Evolutionary conservation across 345 rosid genomes (phyloP).

Genomic region (Orychophragmus violaceus): DNA sequence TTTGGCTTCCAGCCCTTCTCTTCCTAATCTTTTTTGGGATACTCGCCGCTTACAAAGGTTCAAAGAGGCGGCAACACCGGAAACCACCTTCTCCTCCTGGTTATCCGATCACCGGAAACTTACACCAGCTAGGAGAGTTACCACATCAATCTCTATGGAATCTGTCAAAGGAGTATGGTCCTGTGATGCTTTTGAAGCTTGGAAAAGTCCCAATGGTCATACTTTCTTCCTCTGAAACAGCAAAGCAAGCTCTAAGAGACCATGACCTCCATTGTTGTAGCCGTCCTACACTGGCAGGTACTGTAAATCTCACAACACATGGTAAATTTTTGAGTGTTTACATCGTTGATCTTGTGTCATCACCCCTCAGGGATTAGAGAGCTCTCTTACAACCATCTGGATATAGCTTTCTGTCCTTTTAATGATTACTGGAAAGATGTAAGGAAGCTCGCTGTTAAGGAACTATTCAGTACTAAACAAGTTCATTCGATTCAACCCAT

Average conservation of each 20-base stretch:
- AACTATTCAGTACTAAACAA: neutral
- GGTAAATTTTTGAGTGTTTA: neutral
- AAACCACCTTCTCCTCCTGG: constrained; percentile 31
- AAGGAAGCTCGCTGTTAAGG: neutral
- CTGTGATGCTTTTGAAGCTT: constrained; percentile 41
- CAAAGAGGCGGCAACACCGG: neutral
- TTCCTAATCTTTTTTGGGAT: neutral
- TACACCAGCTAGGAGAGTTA: constrained; percentile 23
- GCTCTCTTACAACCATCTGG: neutral
- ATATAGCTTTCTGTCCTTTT: neutral
- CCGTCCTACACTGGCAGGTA: neutral
- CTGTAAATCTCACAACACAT: neutral
- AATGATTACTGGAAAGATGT: neutral
- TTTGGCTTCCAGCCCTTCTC: neutral
- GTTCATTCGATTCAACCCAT: neutral
- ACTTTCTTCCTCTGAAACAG: constrained; percentile 25
- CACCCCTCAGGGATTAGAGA: neutral
- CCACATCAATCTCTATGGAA: constrained; percentile 31
- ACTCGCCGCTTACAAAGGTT: neutral
- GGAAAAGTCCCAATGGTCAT: constrained; percentile 33
- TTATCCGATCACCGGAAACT: constrained; percentile 44
- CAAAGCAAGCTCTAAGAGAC: neutral
- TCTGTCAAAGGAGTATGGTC: constrained; percentile 43
- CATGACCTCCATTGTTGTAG: neutral
- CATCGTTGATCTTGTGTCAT: neutral